A percentile compares a stretch with the other conserved stretches of the same genome.
Conservation (phyloP, 1,284 basidiomycete species). For the Volvariella surrecta region DNA sequence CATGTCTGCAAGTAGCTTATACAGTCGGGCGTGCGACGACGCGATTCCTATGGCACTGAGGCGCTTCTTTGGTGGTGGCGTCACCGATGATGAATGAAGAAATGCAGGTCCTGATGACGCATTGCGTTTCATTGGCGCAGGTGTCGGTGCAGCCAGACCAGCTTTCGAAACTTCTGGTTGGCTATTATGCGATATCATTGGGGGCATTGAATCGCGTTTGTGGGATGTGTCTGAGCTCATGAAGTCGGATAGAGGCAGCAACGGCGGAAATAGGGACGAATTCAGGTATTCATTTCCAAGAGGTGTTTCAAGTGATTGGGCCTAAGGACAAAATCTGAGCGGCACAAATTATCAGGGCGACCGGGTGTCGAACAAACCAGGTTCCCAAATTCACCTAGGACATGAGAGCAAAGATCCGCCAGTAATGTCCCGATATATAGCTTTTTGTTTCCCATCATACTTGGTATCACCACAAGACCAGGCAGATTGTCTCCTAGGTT, state of each 20-base stretch:
- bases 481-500: constrained; percentile 50
- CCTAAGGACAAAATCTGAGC: constrained; percentile 28
- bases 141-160: constrained; percentile 30
- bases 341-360: constrained; percentile 4
- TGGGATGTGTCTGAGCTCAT: constrained; percentile 39
- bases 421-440: constrained; percentile 80
- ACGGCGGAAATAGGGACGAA: constrained; percentile 46
- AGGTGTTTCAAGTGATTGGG: constrained; percentile 59
- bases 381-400: constrained; percentile 75
- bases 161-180: constrained; percentile 46
- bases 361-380: constrained; percentile 40
- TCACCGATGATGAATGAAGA: constrained; percentile 40
- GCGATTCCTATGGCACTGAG: constrained; percentile 52
- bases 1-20: constrained; percentile 85
- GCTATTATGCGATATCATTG: constrained; percentile 40
- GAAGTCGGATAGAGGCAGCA: constrained; percentile 52
- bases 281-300: constrained; percentile 72
- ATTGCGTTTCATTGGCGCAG: constrained; percentile 42
- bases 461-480: constrained; percentile 66
- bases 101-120: constrained; percentile 35
- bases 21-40: constrained; percentile 72
- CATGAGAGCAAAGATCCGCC: constrained; percentile 78
- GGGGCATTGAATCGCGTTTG: constrained; percentile 32
- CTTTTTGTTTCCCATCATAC: constrained; percentile 73
- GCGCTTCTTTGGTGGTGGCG: constrained; percentile 43